Percentiles rank a stretch among this genome's conserved stretches.
Evolutionary conservation across 371 early-diverging fungal genomes (phyloP).

Genomic region (Dipsacomyces acuminosporus): DNA sequence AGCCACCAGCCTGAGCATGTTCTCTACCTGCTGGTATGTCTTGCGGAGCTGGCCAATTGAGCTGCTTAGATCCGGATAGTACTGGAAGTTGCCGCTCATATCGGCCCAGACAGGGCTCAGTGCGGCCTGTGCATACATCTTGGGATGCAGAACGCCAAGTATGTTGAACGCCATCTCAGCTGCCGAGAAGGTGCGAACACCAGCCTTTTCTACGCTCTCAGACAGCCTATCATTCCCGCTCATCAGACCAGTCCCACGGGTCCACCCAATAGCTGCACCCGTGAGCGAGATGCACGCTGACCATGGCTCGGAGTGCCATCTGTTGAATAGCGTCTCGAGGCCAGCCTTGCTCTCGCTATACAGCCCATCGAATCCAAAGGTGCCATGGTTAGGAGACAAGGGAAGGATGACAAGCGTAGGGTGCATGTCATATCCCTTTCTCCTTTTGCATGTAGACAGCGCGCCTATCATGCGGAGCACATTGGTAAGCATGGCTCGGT

Average conservation of each 20-base stretch:
- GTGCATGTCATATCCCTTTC: slow-evolving; percentile 68
- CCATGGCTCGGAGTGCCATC: slow-evolving; percentile 91
- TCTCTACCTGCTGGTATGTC: slow-evolving; percentile 70
- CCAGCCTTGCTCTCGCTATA: slow-evolving; percentile 92
- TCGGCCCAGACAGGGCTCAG: slow-evolving; percentile 91
- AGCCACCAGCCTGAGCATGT: slow-evolving; percentile 60
- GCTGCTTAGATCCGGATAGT: slow-evolving; percentile 27
- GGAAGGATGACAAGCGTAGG: slow-evolving; percentile 90
- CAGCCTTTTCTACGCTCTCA: slow-evolving; percentile 32
- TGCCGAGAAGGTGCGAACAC: slow-evolving; percentile 89
- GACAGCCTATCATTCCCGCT: slow-evolving; percentile 77
- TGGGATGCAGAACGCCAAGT: slow-evolving; percentile 85
- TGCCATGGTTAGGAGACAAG: slow-evolving; percentile 93
- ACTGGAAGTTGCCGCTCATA: slow-evolving; percentile 80
- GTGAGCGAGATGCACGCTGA: slow-evolving; percentile 80
- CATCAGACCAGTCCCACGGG: slow-evolving; percentile 96
- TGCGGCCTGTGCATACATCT: slow-evolving; percentile 68
- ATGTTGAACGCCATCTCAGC: slow-evolving; percentile 96
- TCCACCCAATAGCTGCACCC: slow-evolving; percentile 96
- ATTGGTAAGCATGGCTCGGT: slow-evolving; percentile 51
- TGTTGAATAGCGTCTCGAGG: slow-evolving; percentile 86
- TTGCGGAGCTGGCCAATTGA: slow-evolving; percentile 62
- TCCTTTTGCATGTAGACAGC: slow-evolving; percentile 72
- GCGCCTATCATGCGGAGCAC: slow-evolving; percentile 68
- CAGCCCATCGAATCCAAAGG: slow-evolving; percentile 88